Evolutionary conservation across 1,139 yeast genomes (phyloP).

Genomic region (Suhomyces panamericanus): DNA sequence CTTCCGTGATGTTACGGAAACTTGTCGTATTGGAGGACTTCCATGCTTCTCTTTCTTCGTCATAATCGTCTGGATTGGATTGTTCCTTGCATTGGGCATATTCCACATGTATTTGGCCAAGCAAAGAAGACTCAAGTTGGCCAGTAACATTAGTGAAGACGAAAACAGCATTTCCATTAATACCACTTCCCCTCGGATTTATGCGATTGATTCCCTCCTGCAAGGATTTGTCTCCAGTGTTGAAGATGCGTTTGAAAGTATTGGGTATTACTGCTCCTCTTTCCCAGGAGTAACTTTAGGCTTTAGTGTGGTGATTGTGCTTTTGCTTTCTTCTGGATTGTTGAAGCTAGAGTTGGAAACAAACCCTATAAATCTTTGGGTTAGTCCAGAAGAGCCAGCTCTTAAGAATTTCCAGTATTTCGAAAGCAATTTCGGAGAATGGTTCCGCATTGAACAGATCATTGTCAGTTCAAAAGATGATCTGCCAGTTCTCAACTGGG

Average conservation of each 20-base stretch:
- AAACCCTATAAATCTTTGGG: conserved; percentile 86
- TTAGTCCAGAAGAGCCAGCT: conserved; percentile 75
- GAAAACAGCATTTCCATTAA: conserved; percentile 1
- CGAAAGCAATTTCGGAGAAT: conserved; percentile 85
- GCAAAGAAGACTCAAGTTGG: not conserved
- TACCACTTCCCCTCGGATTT: not conserved
- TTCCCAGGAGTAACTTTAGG: conserved; percentile 59
- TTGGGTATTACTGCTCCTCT: conserved; percentile 57
- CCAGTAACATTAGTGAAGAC: not conserved
- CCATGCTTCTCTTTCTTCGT: conserved; percentile 76
- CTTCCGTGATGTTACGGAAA: conserved; percentile 32
- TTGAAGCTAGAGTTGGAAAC: conserved; percentile 61
- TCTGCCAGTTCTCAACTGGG: conserved; percentile 60
- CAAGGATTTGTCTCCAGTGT: conserved; percentile 19
- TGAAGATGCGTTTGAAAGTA: conserved; percentile 37
- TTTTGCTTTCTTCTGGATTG: conserved; percentile 55
- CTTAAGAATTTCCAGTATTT: conserved; percentile 66
- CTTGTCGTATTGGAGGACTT: conserved; percentile 59
- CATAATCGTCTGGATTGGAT: conserved; percentile 47
- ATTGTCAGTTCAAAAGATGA: conserved; percentile 72
- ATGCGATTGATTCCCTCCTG: not conserved
- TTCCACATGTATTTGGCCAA: conserved; percentile 36
- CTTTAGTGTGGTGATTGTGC: conserved; percentile 42
- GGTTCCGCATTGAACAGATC: conserved; percentile 84
- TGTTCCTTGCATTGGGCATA: conserved; percentile 38